Percentiles rank a stretch among this genome's conserved stretches.
phyloP scores from a whole-genome alignment of 2,329 filamentous ascomycete species.

The Ceratocystis alfenasii region DNA sequence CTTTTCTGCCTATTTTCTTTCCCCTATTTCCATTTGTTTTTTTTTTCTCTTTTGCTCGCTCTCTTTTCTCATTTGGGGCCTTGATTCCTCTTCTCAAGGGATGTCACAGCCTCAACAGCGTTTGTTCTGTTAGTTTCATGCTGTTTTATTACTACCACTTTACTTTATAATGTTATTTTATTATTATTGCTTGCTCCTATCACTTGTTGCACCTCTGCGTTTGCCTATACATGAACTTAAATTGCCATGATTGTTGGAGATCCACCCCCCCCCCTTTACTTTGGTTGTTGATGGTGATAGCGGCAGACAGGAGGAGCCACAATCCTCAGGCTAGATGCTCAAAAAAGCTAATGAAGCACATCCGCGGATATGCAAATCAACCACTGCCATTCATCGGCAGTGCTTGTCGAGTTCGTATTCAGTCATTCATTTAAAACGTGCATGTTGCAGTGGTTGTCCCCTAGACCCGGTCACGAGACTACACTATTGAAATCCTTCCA shows the following conservation, averaged over 20 bases:
- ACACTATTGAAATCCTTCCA: background rate
- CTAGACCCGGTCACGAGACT: background rate
- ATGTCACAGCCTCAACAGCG: background rate
- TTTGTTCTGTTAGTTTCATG: slow-evolving; percentile 4
- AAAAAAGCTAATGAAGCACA: no score
- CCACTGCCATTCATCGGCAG: background rate
- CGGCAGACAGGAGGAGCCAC: no score
- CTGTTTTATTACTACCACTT: background rate
- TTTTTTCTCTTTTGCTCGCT: background rate
- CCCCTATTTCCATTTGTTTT: background rate
- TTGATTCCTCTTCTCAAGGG: background rate
- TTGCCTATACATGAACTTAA: no score
- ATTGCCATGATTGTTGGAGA: no score
- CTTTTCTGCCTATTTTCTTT: background rate
- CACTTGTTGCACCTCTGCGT: no score
- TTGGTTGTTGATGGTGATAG: no score
- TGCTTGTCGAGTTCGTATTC: background rate
- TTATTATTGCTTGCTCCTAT: background rate
- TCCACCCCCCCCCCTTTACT: no score
- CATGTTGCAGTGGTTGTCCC: background rate
- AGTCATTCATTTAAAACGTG: slow-evolving; percentile 5
- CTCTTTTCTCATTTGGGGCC: slow-evolving; percentile 2
- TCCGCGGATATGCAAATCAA: background rate
- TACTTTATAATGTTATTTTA: slow-evolving; percentile 1
- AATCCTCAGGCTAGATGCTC: no score